phyloP scores from a whole-genome alignment of 768 basidiomycete species.

The Kwoniella newhampshirensis region DNA sequence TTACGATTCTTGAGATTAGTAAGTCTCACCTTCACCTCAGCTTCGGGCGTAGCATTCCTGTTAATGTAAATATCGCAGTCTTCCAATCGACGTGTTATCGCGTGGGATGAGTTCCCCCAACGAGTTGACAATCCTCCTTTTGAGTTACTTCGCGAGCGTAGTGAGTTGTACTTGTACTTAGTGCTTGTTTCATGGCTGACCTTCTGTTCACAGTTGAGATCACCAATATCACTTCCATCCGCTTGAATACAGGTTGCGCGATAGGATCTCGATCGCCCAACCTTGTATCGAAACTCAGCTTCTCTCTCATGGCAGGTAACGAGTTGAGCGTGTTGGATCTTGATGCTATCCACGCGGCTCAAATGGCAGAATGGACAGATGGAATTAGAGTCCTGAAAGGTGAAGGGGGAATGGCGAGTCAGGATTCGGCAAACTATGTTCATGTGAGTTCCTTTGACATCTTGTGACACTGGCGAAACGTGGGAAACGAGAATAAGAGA shows the following conservation, averaged over 20 bases:
- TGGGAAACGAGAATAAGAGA: too few relatives aligned
- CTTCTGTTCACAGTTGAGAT: conserved; percentile 32
- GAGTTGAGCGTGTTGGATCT: conserved; percentile 43
- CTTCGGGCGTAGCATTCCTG: not conserved
- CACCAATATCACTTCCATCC: conserved; percentile 29
- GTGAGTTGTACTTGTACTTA: too few relatives aligned
- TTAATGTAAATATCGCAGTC: conserved; percentile 24
- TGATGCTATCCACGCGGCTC: conserved; percentile 43
- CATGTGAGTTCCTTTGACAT: conserved; percentile 26
- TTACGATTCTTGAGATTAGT: conserved; percentile 40
- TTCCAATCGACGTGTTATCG: conserved; percentile 34
- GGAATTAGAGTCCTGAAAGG: conserved; percentile 40
- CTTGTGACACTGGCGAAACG: too few relatives aligned
- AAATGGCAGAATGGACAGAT: conserved; percentile 48
- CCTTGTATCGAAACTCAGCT: conserved; percentile 35
- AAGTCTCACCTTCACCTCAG: conserved; percentile 6
- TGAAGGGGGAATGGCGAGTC: conserved; percentile 37
- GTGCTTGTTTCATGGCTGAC: too few relatives aligned
- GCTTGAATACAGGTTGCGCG: conserved; percentile 27
- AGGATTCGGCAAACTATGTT: conserved; percentile 33
- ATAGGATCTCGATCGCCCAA: conserved; percentile 41
- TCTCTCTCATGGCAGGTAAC: conserved; percentile 40
- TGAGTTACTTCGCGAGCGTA: conserved; percentile 32
- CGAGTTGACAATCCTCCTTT: conserved; percentile 28
- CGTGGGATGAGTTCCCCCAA: conserved; percentile 38